Evolutionary conservation across 371 early-diverging fungal genomes (phyloP), one percentile per base, ranked within the genome.

Genomic region (Zychaea mexicana): DNA sequence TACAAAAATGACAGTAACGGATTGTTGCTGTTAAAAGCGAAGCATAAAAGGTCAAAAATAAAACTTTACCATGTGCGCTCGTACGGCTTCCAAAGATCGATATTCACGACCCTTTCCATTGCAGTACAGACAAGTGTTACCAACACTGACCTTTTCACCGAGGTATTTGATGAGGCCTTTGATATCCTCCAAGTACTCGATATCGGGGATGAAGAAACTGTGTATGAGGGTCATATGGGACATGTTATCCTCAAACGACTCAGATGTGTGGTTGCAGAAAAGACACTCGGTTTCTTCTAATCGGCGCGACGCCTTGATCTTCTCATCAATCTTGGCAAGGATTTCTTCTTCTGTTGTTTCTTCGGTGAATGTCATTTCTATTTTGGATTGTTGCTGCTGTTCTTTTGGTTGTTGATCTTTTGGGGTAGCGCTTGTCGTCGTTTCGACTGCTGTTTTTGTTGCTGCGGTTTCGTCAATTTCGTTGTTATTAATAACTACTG

Each of bases 131-230:
- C 99, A 99, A 9, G 93, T 87, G 76, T 97, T 96, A 69, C 90
- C 95, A 10, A 96, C 89, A 8, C 93, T 85, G 64, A 99, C 81
- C 78, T 98, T 98, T 72, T 98, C 97, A 26, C 92, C 97, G 42
- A 99, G 79, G 71, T 96, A 97, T 64, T 80, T 83, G 62, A 99
- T 80, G 62, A 99, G 73, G 2, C 98, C 98, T 39, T 85, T 85
- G 46, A 96, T 64, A 61, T 98, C 96, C 3, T 90, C 90, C 56
- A 98, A 73, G 68, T 88, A 96, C 72, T 98, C 98, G 46, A 95
- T 83, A 77, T 98, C 96, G 26, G 99, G 99, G 63, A 99, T 90
- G 68, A 96, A 99, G 74, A 99, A 92, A 68, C 91, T 89, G 76
- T 99, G 99, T 12, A 71, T 77, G 36, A 67, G 71, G 12, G 91